Conservation (phyloP, 2,329 filamentous ascomycete species). For the Sporothrix mexicana region DNA sequence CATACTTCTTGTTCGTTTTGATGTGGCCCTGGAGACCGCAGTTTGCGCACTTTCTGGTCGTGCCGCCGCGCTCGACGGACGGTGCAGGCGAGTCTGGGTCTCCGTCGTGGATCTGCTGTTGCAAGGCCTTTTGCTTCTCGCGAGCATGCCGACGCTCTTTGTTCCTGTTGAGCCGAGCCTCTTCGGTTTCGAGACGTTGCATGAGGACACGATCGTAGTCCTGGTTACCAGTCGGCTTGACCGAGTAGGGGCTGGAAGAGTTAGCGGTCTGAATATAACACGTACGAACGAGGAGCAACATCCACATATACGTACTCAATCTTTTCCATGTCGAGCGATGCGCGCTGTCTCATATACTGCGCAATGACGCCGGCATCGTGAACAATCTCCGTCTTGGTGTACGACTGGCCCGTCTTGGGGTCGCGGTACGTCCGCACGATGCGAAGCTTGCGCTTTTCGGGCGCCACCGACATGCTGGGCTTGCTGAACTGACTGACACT, state of each 20-base stretch:
- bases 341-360: conserved; percentile 83
- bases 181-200: conserved; percentile 64
- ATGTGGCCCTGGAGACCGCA: conserved; percentile 97
- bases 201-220: conserved; percentile 69
- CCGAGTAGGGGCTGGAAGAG: conserved; percentile 58
- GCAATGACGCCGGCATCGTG: conserved; percentile 86
- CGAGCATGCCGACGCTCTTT: conserved; percentile 87
- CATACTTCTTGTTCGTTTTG: conserved; percentile 93
- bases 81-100: conserved; percentile 59
- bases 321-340: conserved; percentile 68
- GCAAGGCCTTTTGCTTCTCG: conserved; percentile 81
- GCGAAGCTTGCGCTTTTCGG: conserved; percentile 68
- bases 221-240: conserved; percentile 68
- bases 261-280: conserved; percentile 18
- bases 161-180: conserved; percentile 86
- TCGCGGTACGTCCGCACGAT: conserved; percentile 69
- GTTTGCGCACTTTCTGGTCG: conserved; percentile 93
- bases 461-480: conserved; percentile 67
- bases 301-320: conserved; percentile 64
- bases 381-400: conserved; percentile 67
- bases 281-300: neutral
- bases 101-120: conserved; percentile 51
- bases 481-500: conserved; percentile 79
- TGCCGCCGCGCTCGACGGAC: conserved; percentile 64
- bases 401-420: conserved; percentile 67